Evolutionary conservation across 768 basidiomycete genomes (phyloP).

Genomic region (Gautieria morchelliformis): DNA sequence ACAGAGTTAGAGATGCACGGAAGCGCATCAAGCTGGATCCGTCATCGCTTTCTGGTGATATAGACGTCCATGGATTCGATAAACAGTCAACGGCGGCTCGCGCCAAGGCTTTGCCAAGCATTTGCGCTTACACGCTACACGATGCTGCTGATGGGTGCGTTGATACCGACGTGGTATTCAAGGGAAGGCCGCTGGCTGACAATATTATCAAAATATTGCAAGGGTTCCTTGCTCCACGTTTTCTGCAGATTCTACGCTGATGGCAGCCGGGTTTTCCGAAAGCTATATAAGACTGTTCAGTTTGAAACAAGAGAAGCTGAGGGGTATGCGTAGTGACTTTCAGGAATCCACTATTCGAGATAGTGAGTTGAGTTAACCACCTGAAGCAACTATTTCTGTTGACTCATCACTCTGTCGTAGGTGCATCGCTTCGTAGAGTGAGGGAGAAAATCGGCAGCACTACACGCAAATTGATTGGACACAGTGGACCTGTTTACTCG

Average conservation of each 20-base stretch:
- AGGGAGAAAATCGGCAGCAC: constrained; percentile 74
- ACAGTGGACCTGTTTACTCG: constrained; percentile 94
- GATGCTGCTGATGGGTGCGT: constrained; percentile 91
- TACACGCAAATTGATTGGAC: constrained; percentile 92
- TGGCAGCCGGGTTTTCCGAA: constrained; percentile 94
- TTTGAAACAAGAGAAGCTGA: constrained; percentile 83
- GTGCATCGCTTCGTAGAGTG: constrained; percentile 49
- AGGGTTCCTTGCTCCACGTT: constrained; percentile 84
- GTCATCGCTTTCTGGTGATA: constrained; percentile 41
- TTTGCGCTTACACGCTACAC: constrained; percentile 92
- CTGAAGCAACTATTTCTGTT: neutral
- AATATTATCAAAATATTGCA: neutral
- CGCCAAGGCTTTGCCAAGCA: constrained; percentile 73
- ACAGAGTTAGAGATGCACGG: constrained; percentile 76
- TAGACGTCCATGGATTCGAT: constrained; percentile 37
- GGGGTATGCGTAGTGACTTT: constrained; percentile 70
- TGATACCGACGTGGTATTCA: neutral
- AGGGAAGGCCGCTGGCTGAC: neutral
- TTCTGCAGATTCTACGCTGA: constrained; percentile 80
- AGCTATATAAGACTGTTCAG: constrained; percentile 94
- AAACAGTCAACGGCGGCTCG: constrained; percentile 48
- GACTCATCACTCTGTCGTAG: constrained; percentile 26
- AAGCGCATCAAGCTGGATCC: constrained; percentile 91
- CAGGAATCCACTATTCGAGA: constrained; percentile 56
- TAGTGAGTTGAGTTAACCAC: constrained; percentile 34